Conservation (phyloP, 805 yeast genomes). For the Diddensiella santjacobensis region DNA sequence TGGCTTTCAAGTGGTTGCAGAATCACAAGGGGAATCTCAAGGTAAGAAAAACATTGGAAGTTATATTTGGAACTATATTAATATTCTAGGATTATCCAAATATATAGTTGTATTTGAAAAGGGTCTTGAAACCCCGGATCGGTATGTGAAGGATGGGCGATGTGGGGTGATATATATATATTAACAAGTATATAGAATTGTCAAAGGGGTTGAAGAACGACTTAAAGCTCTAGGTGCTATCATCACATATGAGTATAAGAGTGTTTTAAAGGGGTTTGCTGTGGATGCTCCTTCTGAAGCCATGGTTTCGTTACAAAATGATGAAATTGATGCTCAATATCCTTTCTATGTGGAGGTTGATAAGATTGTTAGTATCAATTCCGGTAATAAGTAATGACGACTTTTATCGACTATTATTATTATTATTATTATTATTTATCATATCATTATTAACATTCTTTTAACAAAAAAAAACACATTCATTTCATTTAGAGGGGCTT, state of each 20-base stretch:
- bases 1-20: background rate
- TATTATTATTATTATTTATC: background rate
- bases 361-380: slow-evolving; percentile 19
- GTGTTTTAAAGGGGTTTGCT: slow-evolving; percentile 47
- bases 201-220: slow-evolving; percentile 34
- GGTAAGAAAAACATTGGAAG: no score
- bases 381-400: background rate
- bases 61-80: no score
- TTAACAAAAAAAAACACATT: background rate
- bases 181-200: no score
- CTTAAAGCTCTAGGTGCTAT: slow-evolving; percentile 41
- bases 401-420: background rate
- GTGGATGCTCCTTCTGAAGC: slow-evolving; percentile 37
- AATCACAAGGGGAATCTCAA: background rate
- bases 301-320: slow-evolving; percentile 22
- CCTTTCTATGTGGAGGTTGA: slow-evolving; percentile 48
- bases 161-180: no score
- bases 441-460: background rate
- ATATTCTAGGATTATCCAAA: slow-evolving; percentile 9
- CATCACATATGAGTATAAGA: slow-evolving; percentile 45
- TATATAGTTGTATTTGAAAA: slow-evolving; percentile 32
- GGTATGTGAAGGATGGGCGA: background rate
- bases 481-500: no score
- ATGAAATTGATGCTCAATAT: slow-evolving; percentile 28
- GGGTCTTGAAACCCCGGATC: slow-evolving; percentile 32